phyloP scores from a whole-genome alignment of 352 stramenopile genomes.

The Pythium phragmiticola region DNA sequence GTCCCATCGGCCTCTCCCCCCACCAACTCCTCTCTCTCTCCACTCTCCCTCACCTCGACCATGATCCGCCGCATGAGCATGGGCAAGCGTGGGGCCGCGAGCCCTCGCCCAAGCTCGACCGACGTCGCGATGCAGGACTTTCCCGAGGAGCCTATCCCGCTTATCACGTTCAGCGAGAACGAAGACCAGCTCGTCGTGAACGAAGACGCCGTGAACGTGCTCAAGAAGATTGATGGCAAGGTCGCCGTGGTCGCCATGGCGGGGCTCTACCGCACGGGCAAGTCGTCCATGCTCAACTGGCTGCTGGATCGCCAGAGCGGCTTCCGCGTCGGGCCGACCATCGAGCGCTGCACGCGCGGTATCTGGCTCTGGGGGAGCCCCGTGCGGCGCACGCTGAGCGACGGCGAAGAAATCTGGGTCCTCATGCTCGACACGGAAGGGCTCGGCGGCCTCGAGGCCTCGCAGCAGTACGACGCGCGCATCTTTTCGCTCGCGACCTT shows the following conservation, averaged over 20 bases:
- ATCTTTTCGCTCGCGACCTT: constrained; percentile 87
- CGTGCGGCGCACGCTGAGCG: constrained; percentile 52
- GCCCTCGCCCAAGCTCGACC: constrained; percentile 15
- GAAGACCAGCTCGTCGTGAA: constrained; percentile 82
- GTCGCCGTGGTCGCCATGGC: constrained; percentile 82
- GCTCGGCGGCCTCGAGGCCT: constrained; percentile 80
- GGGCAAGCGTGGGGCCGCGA: constrained; percentile 12
- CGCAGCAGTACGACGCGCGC: constrained; percentile 82
- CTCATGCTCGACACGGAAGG: constrained; percentile 89
- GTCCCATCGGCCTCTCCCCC: neutral
- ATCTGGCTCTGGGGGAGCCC: constrained; percentile 87
- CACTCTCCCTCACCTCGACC: neutral
- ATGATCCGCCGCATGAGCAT: constrained; percentile 28
- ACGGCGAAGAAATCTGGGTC: constrained; percentile 72
- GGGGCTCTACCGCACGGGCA: constrained; percentile 86
- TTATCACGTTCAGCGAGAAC: constrained; percentile 86
- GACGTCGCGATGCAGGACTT: constrained; percentile 42
- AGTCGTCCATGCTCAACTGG: constrained; percentile 89
- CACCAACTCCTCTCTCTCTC: neutral
- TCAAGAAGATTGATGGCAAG: constrained; percentile 70
- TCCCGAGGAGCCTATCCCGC: constrained; percentile 72
- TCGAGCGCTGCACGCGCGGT: constrained; percentile 82
- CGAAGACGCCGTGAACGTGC: constrained; percentile 63
- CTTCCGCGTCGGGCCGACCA: constrained; percentile 79
- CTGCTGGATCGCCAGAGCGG: constrained; percentile 64